Percentiles rank a stretch among this genome's conserved stretches.
phyloP scores from a whole-genome alignment of 495 filamentous ascomycete species.

The Aspergillus ellipticus region DNA sequence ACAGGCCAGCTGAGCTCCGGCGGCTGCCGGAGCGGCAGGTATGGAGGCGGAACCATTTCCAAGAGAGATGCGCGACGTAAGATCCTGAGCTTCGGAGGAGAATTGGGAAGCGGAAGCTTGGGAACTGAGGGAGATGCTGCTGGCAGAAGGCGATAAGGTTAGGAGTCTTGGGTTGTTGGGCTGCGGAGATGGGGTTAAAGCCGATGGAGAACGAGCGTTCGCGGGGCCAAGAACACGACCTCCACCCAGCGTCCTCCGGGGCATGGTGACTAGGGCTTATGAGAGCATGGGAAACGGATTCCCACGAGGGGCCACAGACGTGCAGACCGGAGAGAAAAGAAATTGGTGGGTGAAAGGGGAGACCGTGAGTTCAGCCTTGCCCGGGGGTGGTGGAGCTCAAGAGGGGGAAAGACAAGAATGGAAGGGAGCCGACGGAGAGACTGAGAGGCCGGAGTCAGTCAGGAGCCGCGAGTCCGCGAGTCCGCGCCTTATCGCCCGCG shows the following conservation, averaged over 20 bases:
- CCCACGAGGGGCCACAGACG: conserved; percentile 15
- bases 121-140: conserved; percentile 58
- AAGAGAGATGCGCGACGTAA: conserved; percentile 55
- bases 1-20: conserved; percentile 70
- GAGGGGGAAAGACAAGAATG: background rate
- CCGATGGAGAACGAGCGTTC: conserved; percentile 68
- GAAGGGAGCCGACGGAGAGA: conserved; percentile 3
- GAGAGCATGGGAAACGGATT: conserved; percentile 36
- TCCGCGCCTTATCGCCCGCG: conserved; percentile 1
- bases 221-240: conserved; percentile 84
- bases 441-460: background rate
- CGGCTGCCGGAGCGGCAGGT: conserved; percentile 48
- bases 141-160: conserved; percentile 53
- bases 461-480: too few species aligned
- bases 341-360: conserved; percentile 5
- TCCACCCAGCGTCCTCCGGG: conserved; percentile 79
- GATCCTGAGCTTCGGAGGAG: conserved; percentile 55
- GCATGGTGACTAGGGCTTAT: conserved; percentile 54
- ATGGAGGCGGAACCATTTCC: conserved; percentile 47
- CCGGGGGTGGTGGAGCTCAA: conserved; percentile 1
- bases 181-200: conserved; percentile 51
- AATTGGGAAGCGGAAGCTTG: conserved; percentile 58
- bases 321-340: conserved; percentile 9
- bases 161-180: conserved; percentile 47
- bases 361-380: conserved; percentile 1